A percentile compares a stretch with the other conserved stretches of the same genome.
These are phyloP conservation scores for Paecilomyces fulvus DNA, from an alignment of 2,329 filamentous ascomycete genomes.

Conservation along the genomic window DNA sequence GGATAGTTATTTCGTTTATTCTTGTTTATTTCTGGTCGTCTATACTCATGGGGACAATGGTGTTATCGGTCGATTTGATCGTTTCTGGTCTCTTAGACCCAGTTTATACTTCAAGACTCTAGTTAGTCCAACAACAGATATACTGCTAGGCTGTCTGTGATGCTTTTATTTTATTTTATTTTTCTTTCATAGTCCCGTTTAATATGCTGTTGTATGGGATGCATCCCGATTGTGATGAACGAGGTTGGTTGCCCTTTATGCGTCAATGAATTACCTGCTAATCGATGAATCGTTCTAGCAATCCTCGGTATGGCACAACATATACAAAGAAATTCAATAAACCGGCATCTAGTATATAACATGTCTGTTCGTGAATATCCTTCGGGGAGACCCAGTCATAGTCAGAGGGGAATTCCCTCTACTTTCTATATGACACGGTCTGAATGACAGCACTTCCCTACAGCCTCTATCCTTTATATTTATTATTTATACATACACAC, in stretches of 20 bases:
- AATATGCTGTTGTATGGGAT: background rate
- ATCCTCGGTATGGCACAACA: background rate
- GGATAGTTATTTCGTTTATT: background rate
- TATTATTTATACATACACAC: background rate
- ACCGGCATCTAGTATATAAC: background rate
- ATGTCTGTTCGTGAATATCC: background rate
- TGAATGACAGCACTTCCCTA: background rate
- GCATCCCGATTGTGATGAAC: background rate
- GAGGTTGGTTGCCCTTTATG: background rate
- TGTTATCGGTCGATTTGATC: too few species aligned
- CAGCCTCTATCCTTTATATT: background rate
- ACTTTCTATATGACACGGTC: background rate
- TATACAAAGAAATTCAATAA: too few species aligned
- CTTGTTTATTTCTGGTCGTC: background rate
- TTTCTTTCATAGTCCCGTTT: background rate
- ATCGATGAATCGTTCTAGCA: background rate
- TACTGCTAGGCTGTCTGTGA: too few species aligned
- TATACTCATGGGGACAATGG: too few species aligned
- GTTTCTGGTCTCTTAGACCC: too few species aligned
- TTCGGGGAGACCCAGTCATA: background rate
- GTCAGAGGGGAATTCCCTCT: background rate
- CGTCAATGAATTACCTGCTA: background rate
- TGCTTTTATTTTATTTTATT: too few species aligned
- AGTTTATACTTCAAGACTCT: too few species aligned
- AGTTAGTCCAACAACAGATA: too few species aligned